phyloP scores from a whole-genome alignment of 495 filamentous ascomycete species.

The Podospora sp. region DNA sequence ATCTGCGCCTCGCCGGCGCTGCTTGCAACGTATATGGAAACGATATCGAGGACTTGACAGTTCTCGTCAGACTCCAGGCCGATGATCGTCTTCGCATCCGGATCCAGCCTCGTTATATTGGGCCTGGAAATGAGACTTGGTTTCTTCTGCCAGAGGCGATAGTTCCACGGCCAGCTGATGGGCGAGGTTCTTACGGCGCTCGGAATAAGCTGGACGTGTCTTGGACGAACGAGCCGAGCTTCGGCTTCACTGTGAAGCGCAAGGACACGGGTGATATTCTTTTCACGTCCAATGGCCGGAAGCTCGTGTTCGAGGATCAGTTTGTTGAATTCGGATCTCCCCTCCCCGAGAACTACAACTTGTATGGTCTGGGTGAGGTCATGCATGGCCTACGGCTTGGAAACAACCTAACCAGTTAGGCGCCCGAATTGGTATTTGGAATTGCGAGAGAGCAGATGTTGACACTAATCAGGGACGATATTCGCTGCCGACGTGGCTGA shows the following conservation, averaged over 20 bases:
- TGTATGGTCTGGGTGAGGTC: conserved; percentile 85
- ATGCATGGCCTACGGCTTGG: conserved; percentile 73
- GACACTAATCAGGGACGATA: conserved; percentile 54
- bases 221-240: conserved; percentile 66
- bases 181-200: conserved; percentile 37
- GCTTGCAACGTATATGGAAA: conserved; percentile 75
- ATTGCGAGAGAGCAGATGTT: background rate
- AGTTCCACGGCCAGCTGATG: conserved; percentile 60
- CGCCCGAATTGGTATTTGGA: no score
- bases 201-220: conserved; percentile 59
- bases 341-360: conserved; percentile 70
- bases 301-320: conserved; percentile 78
- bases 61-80: conserved; percentile 73
- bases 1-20: conserved; percentile 65
- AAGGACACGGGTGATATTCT: conserved; percentile 65
- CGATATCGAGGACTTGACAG: conserved; percentile 64
- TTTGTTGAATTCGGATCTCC: conserved; percentile 75
- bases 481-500: conserved; percentile 71
- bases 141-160: conserved; percentile 66
- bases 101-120: conserved; percentile 70
- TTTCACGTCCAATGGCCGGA: conserved; percentile 70
- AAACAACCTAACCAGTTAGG: conserved; percentile 70
- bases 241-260: conserved; percentile 71
- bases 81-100: conserved; percentile 74
- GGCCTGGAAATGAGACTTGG: conserved; percentile 65